Evolutionary conservation across 805 yeast genomes (phyloP).

Genomic region (Pichia occidentalis): DNA sequence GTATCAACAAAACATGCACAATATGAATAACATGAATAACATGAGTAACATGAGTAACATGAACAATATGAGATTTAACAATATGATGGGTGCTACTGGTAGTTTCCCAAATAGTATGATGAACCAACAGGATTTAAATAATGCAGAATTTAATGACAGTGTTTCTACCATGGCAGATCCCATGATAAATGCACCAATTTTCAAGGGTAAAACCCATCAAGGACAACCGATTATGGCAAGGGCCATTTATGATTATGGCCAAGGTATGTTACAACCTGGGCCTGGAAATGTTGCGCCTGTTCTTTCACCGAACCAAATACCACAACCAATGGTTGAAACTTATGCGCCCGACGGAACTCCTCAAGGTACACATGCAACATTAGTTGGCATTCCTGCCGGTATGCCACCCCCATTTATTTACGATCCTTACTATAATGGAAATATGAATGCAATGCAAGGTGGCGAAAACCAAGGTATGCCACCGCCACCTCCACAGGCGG

Average conservation of each 20-base stretch:
- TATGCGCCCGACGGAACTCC: constrained; percentile 14
- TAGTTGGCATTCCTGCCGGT: constrained; percentile 25
- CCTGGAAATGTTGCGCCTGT: background rate
- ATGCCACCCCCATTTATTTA: constrained; percentile 29
- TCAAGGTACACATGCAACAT: constrained; percentile 19
- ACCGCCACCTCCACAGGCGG: constrained; percentile 13
- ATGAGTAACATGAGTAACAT: constrained; percentile 2
- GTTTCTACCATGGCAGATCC: constrained; percentile 1
- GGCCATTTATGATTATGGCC: constrained; percentile 20
- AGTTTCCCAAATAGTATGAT: too few species aligned
- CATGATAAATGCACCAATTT: constrained; percentile 5
- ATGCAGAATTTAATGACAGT: constrained; percentile 2
- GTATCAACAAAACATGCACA: background rate
- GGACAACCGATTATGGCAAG: constrained; percentile 18
- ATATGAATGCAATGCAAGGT: too few species aligned
- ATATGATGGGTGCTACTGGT: background rate
- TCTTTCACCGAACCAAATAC: constrained; percentile 5
- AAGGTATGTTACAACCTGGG: constrained; percentile 7
- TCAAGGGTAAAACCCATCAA: constrained; percentile 14
- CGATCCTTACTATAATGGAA: constrained; percentile 26
- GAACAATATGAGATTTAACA: background rate
- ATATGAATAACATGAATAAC: background rate
- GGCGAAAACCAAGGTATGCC: constrained; percentile 6
- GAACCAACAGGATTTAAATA: too few species aligned
- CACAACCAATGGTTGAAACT: constrained; percentile 3